Evolutionary conservation across 345 rosid species (phyloP), one percentile per base, ranked within the genome.

Genomic region (Populus nigra): DNA sequence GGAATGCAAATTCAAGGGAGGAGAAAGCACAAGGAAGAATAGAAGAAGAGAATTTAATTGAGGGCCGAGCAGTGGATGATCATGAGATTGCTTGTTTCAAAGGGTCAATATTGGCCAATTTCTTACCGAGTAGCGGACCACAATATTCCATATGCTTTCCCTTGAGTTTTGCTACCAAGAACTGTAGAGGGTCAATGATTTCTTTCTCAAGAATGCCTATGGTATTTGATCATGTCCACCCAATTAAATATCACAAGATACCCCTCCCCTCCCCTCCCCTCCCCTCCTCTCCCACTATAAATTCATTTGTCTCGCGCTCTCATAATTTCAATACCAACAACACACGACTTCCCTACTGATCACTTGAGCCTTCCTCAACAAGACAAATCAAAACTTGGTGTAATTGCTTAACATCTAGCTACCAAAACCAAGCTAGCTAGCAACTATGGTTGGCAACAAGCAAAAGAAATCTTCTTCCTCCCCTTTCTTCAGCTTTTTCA

Each of bases 381-480:
- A 39, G 12, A 39, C 43, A 39, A 2, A 31, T 31, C 1, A 31
- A 2, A 39, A 39, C 43, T 39, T 9, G 10, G 43, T 39, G 43
- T 39, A 39, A 39, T 9, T 39, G 43, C 43, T 11, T 8, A 9
- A 25, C 25, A 25, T 6, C 13, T 12, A 8, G 31, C 68, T 63
- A 27, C 16, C 68, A 1, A 11, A 63, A 25, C 27, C 13, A 63
- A 63, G 29, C 49, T n/a, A 69, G 41, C 11, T 13, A 39, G 27
- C 39, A 69, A 33, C 25, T 9, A 38, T 87, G 92, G 91, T 86
- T 25, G 82, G 88, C 69, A 80, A 76, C 74, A 71, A 83, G 76
- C 81, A 78, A 27, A 79, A 6, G 71, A 81, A 79, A 76, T 29
- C 35, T 3, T 82, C 83, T 16, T 50, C 78, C 15, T 61, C 77